Base-by-base conservation (phyloP, 2,329 filamentous ascomycete species). In the Lachnellula willkommii region DNA sequence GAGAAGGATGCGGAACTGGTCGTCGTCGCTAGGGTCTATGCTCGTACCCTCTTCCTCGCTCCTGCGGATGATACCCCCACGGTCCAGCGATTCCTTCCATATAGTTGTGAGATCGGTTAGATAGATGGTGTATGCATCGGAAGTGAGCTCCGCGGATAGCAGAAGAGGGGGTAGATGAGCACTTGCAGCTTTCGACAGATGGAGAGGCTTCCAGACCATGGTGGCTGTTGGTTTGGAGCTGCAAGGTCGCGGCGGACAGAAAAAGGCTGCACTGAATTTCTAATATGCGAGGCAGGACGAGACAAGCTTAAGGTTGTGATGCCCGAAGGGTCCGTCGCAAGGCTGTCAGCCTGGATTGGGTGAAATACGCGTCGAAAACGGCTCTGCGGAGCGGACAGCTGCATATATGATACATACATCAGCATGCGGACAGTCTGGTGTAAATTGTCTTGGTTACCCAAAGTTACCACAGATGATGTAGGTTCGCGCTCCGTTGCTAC, bases 81-180 rank as follows among this genome's bases (percentile, higher is more conserved):
- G 75, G 54, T 83, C 79, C 22, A 91, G 72, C 8, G 70, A 76
- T 71, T 92, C 88, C 26, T 75, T 72, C 89, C 89, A 94, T n/a
- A 91, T 74, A 61, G 84, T 80, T 66, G 80, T 84, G 57, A 91
- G 76, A 67, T 93, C 89, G 2, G 87, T 90, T 40, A 93, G 68
- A 56, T 82, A 77, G 28, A 92, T 69, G 2, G 74, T 77, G 72
- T 92, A 92, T 11, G 82, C 79, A 12, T 77, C 71, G 15, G 74
- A 51, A 5, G 73, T 73, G 65, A 87, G 83, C 28, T 70, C 66
- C 20, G 80, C 74, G 58, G 87, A 87, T 45, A 88, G 75, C 36
- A 92, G 75, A 7, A 92, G 76, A 39, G 79, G 74, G 11, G 87
- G 87, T 5, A 84, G 63, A 17, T 71, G 70, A 12, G 71, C 54